Percentiles rank a stretch among this genome's conserved stretches.
These are phyloP conservation scores for Bimuria novae-zelandiae DNA, from an alignment of 2,329 filamentous ascomycete genomes.

Conservation along the genomic window DNA sequence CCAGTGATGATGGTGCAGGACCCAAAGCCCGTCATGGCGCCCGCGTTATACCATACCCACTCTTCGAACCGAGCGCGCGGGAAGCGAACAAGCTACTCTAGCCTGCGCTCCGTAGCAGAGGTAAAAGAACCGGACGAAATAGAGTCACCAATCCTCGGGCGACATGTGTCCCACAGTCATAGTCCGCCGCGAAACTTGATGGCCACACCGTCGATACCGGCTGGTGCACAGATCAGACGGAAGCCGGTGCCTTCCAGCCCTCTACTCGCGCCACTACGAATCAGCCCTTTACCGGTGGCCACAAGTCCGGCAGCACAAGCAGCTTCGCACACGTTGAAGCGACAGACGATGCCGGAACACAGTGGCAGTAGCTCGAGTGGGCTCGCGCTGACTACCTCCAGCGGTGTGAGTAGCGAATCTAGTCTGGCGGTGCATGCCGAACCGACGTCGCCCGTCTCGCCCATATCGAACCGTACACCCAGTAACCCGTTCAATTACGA, in stretches of 20 bases:
- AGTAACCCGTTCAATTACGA: conserved; percentile 34
- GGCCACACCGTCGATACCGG: conserved; percentile 17
- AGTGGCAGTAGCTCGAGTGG: conserved; percentile 33
- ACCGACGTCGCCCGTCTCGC: conserved; percentile 21
- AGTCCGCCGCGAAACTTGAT: conserved; percentile 16
- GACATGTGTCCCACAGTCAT: conserved; percentile 5
- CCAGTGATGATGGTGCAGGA: conserved; percentile 21
- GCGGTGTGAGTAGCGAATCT: conserved; percentile 14
- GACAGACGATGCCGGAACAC: conserved; percentile 28
- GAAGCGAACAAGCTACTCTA: conserved; percentile 37
- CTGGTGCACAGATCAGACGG: conserved; percentile 27
- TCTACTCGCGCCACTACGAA: neutral
- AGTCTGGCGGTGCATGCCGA: conserved; percentile 11
- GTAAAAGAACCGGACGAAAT: conserved; percentile 36
- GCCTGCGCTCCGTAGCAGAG: conserved; percentile 40
- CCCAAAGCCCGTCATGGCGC: conserved; percentile 27
- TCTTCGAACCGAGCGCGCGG: conserved; percentile 40
- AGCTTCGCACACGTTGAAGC: conserved; percentile 27
- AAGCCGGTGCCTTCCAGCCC: conserved; percentile 30
- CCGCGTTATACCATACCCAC: conserved; percentile 38
- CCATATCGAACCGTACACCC: conserved; percentile 13
- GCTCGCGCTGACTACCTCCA: conserved; percentile 17
- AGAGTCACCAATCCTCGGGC: conserved; percentile 30
- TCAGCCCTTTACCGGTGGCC: conserved; percentile 1
- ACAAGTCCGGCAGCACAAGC: conserved; percentile 23